phyloP scores from a whole-genome alignment of 495 filamentous ascomycete species.

The Penicillium coffeae region DNA sequence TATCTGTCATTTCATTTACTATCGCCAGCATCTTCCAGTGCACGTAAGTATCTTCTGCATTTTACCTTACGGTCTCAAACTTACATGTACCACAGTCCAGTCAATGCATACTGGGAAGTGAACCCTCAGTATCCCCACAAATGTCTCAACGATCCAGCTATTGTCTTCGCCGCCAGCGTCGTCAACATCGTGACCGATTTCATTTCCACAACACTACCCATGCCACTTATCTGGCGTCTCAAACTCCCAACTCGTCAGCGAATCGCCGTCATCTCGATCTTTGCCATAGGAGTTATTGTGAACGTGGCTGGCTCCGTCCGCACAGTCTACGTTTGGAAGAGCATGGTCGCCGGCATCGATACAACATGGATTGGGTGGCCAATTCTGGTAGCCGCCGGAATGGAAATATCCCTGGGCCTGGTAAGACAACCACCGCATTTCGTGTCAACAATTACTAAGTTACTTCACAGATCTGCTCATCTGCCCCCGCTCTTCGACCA shows the following conservation, averaged over 20 bases:
- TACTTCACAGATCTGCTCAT: conserved; percentile 48
- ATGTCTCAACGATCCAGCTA: conserved; percentile 49
- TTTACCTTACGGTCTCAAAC: not conserved
- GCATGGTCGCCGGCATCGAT: conserved; percentile 48
- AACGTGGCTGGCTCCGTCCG: conserved; percentile 54
- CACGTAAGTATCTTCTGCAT: conserved; percentile 33
- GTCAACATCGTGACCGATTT: conserved; percentile 61
- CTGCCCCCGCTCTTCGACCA: conserved; percentile 51
- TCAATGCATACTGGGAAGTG: conserved; percentile 51
- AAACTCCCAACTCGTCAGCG: conserved; percentile 52
- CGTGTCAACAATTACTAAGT: not conserved
- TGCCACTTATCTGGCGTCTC: conserved; percentile 54
- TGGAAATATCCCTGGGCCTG: conserved; percentile 59
- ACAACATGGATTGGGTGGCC: conserved; percentile 52
- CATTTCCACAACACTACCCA: conserved; percentile 53
- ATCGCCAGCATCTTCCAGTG: conserved; percentile 54
- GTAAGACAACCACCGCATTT: conserved; percentile 35
- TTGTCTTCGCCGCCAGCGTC: conserved; percentile 51
- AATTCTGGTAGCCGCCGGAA: conserved; percentile 46
- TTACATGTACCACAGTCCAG: conserved; percentile 36
- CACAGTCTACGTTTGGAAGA: conserved; percentile 50
- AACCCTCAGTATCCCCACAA: conserved; percentile 28
- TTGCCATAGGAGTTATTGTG: conserved; percentile 55
- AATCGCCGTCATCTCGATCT: conserved; percentile 54
- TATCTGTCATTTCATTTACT: conserved; percentile 46